Evolutionary conservation across 306 rosid genomes (phyloP).

Genomic region (Styphnolobium japonicum): DNA sequence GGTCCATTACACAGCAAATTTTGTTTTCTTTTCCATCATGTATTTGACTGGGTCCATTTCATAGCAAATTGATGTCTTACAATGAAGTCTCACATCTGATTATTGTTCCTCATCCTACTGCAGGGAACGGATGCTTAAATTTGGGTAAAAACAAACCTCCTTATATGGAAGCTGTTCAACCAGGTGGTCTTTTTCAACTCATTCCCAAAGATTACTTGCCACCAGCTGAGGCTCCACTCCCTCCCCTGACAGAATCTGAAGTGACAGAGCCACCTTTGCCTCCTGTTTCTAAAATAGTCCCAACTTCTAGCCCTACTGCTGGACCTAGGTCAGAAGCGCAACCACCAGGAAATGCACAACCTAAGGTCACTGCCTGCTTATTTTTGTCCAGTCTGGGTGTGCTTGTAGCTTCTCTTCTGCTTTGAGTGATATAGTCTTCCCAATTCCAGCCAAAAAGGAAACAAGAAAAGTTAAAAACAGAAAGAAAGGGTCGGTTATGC

Average conservation of each 20-base stretch:
- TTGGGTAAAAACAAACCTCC: conserved; percentile 9
- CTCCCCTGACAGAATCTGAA: conserved; percentile 40
- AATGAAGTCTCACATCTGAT: background rate
- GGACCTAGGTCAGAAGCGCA: conserved; percentile 24
- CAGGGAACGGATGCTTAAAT: conserved; percentile 63
- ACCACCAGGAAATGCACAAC: conserved; percentile 36
- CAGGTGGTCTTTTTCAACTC: conserved; percentile 38
- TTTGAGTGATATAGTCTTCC: background rate
- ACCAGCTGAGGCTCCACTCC: conserved; percentile 62
- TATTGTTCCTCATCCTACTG: conserved; percentile 26
- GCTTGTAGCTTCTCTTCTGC: conserved; percentile 38
- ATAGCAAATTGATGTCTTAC: background rate
- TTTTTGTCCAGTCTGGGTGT: conserved; percentile 38
- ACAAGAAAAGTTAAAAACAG: background rate
- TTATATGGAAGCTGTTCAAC: conserved; percentile 51
- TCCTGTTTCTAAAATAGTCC: background rate
- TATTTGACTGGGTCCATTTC: background rate
- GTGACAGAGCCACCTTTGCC: conserved; percentile 76
- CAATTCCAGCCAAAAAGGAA: background rate
- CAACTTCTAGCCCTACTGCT: conserved; percentile 24
- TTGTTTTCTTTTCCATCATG: background rate
- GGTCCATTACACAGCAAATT: background rate
- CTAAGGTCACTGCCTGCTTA: conserved; percentile 42
- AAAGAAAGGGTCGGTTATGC: background rate
- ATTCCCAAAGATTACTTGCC: conserved; percentile 25